These are phyloP conservation scores for Auriculariales sp. DNA, from an alignment of 768 basidiomycete species.

Conservation along the genomic window DNA sequence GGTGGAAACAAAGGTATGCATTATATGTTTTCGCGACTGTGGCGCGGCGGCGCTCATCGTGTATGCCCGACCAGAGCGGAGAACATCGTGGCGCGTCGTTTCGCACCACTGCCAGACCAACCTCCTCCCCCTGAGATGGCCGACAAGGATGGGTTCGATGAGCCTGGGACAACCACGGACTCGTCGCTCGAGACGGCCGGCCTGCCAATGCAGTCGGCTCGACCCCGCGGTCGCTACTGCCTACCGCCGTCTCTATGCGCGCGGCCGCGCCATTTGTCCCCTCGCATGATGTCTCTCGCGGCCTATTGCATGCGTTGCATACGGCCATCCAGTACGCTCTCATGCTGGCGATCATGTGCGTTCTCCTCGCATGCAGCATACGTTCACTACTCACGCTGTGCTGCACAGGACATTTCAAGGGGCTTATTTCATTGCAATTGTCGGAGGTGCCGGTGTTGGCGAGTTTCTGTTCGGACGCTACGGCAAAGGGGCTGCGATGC, in stretches of 20 bases:
- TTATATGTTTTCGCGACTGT: too few species aligned
- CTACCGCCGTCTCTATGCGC: slow-evolving; percentile 16
- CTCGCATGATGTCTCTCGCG: slow-evolving; percentile 56
- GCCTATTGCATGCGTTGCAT: slow-evolving; percentile 48
- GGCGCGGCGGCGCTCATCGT: not conserved
- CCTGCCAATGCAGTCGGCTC: too few species aligned
- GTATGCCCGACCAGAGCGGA: not conserved
- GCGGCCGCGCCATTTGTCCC: slow-evolving; percentile 48
- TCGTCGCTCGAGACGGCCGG: too few species aligned
- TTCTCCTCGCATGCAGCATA: slow-evolving; percentile 1
- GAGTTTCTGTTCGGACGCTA: slow-evolving; percentile 59
- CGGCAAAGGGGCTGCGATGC: not conserved
- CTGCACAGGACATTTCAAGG: slow-evolving; percentile 65
- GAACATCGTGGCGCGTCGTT: not conserved
- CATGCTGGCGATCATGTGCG: slow-evolving; percentile 76
- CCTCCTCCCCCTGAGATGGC: not conserved
- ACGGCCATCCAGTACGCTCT: slow-evolving; percentile 48
- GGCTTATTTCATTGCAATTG: slow-evolving; percentile 57
- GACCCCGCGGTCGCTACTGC: too few species aligned
- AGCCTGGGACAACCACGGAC: too few species aligned
- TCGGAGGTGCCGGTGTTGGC: slow-evolving; percentile 58
- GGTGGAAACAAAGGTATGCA: slow-evolving; percentile 46
- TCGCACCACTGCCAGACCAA: not conserved
- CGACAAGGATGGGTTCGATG: not conserved
- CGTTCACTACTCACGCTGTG: not conserved